Evolutionary conservation across 768 basidiomycete species (phyloP).

Genomic region (Rhizopogon rudus): DNA sequence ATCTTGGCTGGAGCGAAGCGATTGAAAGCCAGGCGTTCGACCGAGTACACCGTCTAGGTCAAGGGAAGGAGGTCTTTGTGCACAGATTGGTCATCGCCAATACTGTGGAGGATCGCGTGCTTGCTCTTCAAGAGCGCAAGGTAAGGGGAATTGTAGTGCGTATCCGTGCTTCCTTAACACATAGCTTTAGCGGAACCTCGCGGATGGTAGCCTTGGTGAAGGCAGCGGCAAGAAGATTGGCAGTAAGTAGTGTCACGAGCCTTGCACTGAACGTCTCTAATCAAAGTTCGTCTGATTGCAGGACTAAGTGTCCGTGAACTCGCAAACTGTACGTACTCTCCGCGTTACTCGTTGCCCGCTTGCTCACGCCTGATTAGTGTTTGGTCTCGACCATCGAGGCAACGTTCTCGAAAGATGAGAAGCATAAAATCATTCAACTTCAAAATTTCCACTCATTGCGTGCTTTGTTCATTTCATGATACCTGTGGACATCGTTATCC

Average conservation of each 20-base stretch:
- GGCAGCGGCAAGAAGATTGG: constrained; percentile 55
- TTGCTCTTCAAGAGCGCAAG: constrained; percentile 59
- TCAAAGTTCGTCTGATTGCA: constrained; percentile 11
- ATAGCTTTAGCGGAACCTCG: constrained; percentile 33
- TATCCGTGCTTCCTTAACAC: background rate
- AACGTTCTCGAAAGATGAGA: constrained; percentile 2
- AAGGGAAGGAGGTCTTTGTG: constrained; percentile 44
- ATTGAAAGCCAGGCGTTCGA: constrained; percentile 61
- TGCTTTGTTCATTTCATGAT: constrained; percentile 1
- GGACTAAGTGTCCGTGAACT: constrained; percentile 47
- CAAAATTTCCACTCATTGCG: background rate
- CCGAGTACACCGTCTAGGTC: constrained; percentile 53
- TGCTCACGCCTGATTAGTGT: constrained; percentile 12
- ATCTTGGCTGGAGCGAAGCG: constrained; percentile 62
- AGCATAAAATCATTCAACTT: background rate
- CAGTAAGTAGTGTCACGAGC: constrained; percentile 29
- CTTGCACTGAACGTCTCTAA: background rate
- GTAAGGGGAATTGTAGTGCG: constrained; percentile 19
- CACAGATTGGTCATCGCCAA: constrained; percentile 53
- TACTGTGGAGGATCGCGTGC: constrained; percentile 69
- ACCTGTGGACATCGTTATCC: background rate
- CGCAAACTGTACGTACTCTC: constrained; percentile 28
- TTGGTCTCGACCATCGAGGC: constrained; percentile 22
- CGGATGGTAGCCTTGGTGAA: constrained; percentile 60
- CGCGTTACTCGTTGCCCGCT: background rate